phyloP scores from a whole-genome alignment of 768 basidiomycete species.

The Solioccasus polychromus region DNA sequence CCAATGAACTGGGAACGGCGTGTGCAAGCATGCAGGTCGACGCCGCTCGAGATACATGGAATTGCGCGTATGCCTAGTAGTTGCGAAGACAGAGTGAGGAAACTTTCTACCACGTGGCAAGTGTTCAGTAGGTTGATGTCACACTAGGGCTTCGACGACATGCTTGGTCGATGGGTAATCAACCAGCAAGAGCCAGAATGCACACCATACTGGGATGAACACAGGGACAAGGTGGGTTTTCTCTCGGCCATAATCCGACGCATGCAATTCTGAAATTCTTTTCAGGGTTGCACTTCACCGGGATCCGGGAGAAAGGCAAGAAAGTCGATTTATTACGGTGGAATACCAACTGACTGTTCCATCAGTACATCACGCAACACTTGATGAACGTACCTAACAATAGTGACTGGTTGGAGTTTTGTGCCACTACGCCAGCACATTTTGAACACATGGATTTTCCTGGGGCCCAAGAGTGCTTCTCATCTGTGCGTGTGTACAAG shows the following conservation, averaged over 20 bases:
- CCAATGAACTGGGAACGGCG: constrained; percentile 18
- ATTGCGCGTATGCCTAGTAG: constrained; percentile 10
- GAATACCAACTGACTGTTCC: neutral
- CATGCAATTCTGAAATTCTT: neutral
- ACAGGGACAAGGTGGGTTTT: constrained; percentile 24
- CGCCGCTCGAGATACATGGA: constrained; percentile 23
- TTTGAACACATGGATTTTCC: constrained; percentile 23
- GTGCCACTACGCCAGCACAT: constrained; percentile 32
- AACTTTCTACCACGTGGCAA: too few species aligned
- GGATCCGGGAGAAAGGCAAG: constrained; percentile 23
- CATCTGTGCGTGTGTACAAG: constrained; percentile 4
- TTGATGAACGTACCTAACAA: constrained; percentile 24
- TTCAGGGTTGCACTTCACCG: constrained; percentile 23
- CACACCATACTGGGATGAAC: constrained; percentile 21
- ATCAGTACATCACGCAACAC: constrained; percentile 26
- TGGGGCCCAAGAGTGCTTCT: constrained; percentile 17
- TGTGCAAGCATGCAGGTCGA: constrained; percentile 22
- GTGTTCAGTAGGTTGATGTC: neutral
- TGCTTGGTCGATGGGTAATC: constrained; percentile 29
- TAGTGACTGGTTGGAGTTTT: constrained; percentile 33
- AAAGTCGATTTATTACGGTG: neutral
- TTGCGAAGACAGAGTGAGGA: constrained; percentile 25
- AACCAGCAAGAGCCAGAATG: constrained; percentile 28
- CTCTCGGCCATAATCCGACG: neutral
- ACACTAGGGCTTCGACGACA: constrained; percentile 12